Evolutionary conservation across 371 early-diverging fungal species (phyloP), one percentile per base, ranked within the genome.

Genomic region (Actinomortierella wolfii): DNA sequence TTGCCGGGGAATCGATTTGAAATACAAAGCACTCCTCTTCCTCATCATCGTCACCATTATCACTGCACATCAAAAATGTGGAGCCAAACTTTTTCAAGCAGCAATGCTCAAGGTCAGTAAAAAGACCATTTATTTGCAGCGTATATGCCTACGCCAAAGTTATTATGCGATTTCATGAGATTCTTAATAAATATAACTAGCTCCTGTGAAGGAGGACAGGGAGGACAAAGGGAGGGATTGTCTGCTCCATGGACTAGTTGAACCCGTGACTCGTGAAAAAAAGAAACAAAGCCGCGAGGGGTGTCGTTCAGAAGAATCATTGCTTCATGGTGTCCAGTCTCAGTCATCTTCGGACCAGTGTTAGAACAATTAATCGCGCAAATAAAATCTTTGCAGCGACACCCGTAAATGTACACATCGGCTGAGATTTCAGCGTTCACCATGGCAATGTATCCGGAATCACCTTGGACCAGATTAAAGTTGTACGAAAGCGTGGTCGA

Each of bases 201-300:
- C n/a, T n/a, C n/a, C n/a, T n/a, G n/a, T n/a, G n/a, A 44, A 49
- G 6, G 49, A 49, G 49, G 23, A 49, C 49, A 49, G 49, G 49
- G 49, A 49, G 49, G 49, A 49, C 21, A 26, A 24, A 49, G 49
- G 49, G 49, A 49, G 49, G 49, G 49, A 8, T 49, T 20, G 24
- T 23, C 5, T 49, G 24, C 49, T 41, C n/a, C n/a, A n/a, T n/a
- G n/a, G n/a, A n/a, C n/a, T n/a, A n/a, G n/a, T n/a, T n/a, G n/a
- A n/a, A n/a, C n/a, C n/a, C n/a, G n/a, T n/a, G n/a, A n/a, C n/a
- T n/a, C n/a, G 20, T 53, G 26, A n/a, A 53, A 39, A 40, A 41
- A 52, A 18, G 53, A n/a, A 29, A 52, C 40, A 23, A 34, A 21
- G 4, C 53, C 1, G 21, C 53, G 41, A 39, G 53, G 39, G 2